Evolutionary conservation across 2,329 filamentous ascomycete species (phyloP).

Genomic region (Zalaria obscura): DNA sequence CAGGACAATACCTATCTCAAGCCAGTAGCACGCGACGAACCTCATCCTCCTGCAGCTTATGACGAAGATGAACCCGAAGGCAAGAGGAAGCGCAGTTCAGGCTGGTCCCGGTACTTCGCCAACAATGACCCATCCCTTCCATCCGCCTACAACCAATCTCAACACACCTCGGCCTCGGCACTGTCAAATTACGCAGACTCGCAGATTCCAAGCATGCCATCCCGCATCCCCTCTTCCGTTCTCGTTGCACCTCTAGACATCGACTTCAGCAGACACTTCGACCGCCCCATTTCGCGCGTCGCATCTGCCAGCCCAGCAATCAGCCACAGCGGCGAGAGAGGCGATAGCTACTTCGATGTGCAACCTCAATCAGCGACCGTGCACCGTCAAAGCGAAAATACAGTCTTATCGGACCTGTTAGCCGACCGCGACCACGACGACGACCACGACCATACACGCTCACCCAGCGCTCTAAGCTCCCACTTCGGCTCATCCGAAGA

Average conservation of each 20-base stretch:
- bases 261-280: slow-evolving; percentile 31
- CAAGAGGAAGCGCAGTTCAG: slow-evolving; percentile 42
- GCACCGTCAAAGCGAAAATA: slow-evolving; percentile 11
- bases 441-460: slow-evolving; percentile 13
- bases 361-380: slow-evolving; percentile 14
- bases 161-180: slow-evolving; percentile 21
- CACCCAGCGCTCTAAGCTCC: slow-evolving; percentile 2
- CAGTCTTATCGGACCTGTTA: slow-evolving; percentile 9
- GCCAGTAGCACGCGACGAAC: slow-evolving; percentile 2
- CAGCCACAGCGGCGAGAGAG: slow-evolving; percentile 37
- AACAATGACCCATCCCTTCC: slow-evolving; percentile 15
- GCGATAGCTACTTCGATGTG: slow-evolving; percentile 14
- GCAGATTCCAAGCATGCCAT: slow-evolving; percentile 31
- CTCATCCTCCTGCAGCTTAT: background rate
- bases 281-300: slow-evolving; percentile 14
- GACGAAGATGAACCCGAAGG: slow-evolving; percentile 16
- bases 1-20: slow-evolving; percentile 7
- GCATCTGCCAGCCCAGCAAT: slow-evolving; percentile 30
- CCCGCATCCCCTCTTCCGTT: slow-evolving; percentile 39
- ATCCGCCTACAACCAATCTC: slow-evolving; percentile 17
- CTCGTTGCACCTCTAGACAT: slow-evolving; percentile 56
- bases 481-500: slow-evolving; percentile 2
- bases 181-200: slow-evolving; percentile 31
- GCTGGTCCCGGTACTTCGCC: slow-evolving; percentile 27
- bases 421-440: slow-evolving; percentile 16